Evolutionary conservation across 2,329 filamentous ascomycete genomes (phyloP), one percentile per base, ranked within the genome.

Genomic region (Seiridium cupressi): DNA sequence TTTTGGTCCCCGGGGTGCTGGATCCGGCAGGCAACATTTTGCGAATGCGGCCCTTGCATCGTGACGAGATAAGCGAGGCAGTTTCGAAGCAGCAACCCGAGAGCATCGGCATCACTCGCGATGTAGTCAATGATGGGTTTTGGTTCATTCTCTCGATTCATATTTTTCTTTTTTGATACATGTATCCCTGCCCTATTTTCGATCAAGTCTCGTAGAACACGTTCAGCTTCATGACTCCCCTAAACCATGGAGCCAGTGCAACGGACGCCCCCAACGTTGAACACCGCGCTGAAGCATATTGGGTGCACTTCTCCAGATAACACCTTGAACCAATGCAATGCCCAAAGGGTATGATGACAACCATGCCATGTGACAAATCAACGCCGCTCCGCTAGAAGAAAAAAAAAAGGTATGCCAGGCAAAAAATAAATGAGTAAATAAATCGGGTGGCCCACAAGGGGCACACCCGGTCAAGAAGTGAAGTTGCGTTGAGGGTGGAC

Each of bases 331-430:
- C 51, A 11, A 55, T 55, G 51, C 51, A 55, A 38, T 42, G 11
- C 36, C 26, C 13, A 42, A 13, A 42, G 38, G 38, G 38, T 42
- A 42, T 42, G 38, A 42, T 42, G 38, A 42, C 13, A 13, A 13
- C 32, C 40, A 26, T 53, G 13, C 51, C 51, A n/a, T 31, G 18
- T 55, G 38, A 55, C 44, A 35, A 26, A 53, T 57, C 40, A 57
- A 57, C 55, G 55, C 44, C 55, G 55, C 31, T 36, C 55, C 51
- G 51, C 51, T 55, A 55, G 44, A 42, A 44, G 11, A 55, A 44
- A 40, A 53, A 44, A 32, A 55, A 44, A 40, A 53, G 38, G 35
- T 38, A 55, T 55, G 51, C 51, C 18, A 26, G 18, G 18, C 18
- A 26, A 55, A 44, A 55, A 55, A 32, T 18, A 26, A 26, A 26